Base-by-base conservation (phyloP, 306 rosid species). In the Quillaja saponaria region DNA sequence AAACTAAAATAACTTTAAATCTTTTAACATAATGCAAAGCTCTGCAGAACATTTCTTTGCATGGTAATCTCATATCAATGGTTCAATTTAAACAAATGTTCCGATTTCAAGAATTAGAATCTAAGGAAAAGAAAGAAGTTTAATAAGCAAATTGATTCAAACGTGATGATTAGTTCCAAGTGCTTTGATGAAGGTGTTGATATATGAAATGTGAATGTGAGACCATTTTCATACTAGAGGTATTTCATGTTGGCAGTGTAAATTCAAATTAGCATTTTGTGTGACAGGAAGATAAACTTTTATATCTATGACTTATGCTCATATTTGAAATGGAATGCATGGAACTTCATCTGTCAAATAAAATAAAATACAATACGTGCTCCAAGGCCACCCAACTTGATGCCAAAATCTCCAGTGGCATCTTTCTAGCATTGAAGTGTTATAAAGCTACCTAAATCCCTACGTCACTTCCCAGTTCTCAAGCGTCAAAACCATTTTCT, bases 121-220 rank as follows among this genome's bases (percentile, higher is more conserved):
- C n/a, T 69, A 4, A 87, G 95, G 66, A 85, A 97, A 80, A 92
- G 63, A 80, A 92, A 82, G 85, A 92, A 89, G 82, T 81, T 92
- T 28, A 97, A 92, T 87, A 92, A 92, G 75, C 97, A 92, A 61
- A 89, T 89, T 42, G 91, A 85, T 74, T 83, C 95, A 35, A 92
- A 92, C 65, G 97, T 87, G 49, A 86, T 92, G 91, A 86, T 92
- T 31, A 64, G 97, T 53, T 92, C 96, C 66, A 92, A 78, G 72
- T 95, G 97, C 74, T 95, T 94, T 2, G 96, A 94, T 20, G 99
- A 89, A 76, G 96, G 97, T 52, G 95, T 94, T 37, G 99, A 94
- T 80, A 80, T 69, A 41, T 92, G 79, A 84, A 56, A 65, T 61
- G 60, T 18, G 28, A 35, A 61, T 19, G 31, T 0, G 28, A 61